Evolutionary conservation across 1,284 basidiomycete species (phyloP).

Genomic region (Tilletiaria anomala): DNA sequence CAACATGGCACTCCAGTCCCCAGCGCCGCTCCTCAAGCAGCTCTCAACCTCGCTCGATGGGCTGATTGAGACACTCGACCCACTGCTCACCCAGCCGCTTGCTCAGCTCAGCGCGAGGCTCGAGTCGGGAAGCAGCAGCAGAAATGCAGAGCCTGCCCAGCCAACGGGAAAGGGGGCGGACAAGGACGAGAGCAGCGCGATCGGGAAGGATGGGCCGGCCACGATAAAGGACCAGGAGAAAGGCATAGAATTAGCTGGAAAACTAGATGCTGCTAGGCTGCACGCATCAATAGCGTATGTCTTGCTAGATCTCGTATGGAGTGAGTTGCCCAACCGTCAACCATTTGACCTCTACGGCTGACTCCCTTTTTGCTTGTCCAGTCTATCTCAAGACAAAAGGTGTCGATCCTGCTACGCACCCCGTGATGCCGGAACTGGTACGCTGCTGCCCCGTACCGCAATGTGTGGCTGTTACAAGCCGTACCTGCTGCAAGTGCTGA

Average conservation of each 20-base stretch:
- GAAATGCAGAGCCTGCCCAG: too few species aligned
- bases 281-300: slow-evolving; percentile 21
- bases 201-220: background rate
- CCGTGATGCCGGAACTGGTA: slow-evolving; percentile 18
- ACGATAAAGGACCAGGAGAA: too few species aligned
- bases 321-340: slow-evolving; percentile 1
- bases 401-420: slow-evolving; percentile 16
- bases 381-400: slow-evolving; percentile 22
- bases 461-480: too few species aligned
- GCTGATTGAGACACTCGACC: background rate
- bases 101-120: background rate
- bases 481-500: too few species aligned
- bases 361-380: too few species aligned
- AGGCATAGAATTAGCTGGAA: slow-evolving; percentile 14
- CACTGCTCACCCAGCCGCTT: background rate
- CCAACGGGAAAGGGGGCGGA: background rate
- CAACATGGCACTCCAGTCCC: background rate
- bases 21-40: background rate
- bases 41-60: background rate
- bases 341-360: background rate
- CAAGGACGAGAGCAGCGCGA: background rate
- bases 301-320: slow-evolving; percentile 25
- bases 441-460: too few species aligned
- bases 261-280: slow-evolving; percentile 19
- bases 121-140: background rate